These are phyloP conservation scores for Pneumocystis murina DNA, from an alignment of 1,139 yeast species.

Conservation along the genomic window DNA sequence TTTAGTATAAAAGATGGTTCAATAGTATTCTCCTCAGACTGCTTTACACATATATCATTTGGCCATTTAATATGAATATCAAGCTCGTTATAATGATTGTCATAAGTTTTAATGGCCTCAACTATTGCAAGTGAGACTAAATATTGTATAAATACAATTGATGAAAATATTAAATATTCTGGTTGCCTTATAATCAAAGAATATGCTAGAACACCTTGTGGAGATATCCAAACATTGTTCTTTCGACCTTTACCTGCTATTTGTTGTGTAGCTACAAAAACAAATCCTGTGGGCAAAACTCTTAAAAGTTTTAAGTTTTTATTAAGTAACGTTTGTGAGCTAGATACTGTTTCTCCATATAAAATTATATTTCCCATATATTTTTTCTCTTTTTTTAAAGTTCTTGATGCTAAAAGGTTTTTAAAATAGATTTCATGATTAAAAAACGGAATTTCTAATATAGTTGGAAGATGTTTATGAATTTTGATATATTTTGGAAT, in stretches of 20 bases:
- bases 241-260: slow-evolving; percentile 89
- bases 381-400: background rate
- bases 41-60: slow-evolving; percentile 73
- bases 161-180: slow-evolving; percentile 32
- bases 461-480: background rate
- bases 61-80: slow-evolving; percentile 94
- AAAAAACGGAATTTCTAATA: background rate
- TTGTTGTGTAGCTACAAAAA: slow-evolving; percentile 29
- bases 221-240: slow-evolving; percentile 90
- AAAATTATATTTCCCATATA: background rate
- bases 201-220: slow-evolving; percentile 77
- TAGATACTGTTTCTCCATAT: background rate
- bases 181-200: slow-evolving; percentile 40
- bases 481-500: background rate
- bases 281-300: background rate
- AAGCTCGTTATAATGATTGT: slow-evolving; percentile 51
- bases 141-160: slow-evolving; percentile 70
- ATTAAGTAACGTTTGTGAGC: slow-evolving; percentile 1
- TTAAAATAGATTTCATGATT: background rate
- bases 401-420: background rate
- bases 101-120: slow-evolving; percentile 41
- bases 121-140: slow-evolving; percentile 69
- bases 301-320: background rate
- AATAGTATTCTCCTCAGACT: slow-evolving; percentile 33
- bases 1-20: slow-evolving; percentile 23